These are phyloP conservation scores for Debaryomyces coudertii DNA, from an alignment of 1,139 yeast genomes.

Conservation along the genomic window DNA sequence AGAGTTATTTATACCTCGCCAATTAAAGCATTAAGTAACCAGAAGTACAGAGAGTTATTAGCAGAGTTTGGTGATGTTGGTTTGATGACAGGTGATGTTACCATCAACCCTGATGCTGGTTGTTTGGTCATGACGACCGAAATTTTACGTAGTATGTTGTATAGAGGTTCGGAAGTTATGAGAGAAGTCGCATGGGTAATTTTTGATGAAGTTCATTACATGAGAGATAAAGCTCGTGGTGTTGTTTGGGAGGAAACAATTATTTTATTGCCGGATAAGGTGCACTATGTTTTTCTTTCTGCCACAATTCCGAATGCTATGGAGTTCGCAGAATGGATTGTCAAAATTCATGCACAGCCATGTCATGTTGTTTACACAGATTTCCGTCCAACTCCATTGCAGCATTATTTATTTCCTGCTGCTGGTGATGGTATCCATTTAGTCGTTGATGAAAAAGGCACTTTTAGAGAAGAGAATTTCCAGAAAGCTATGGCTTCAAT, in stretches of 20 bases:
- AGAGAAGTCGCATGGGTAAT: constrained; percentile 97
- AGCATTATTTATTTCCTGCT: constrained; percentile 95
- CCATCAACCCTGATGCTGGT: constrained; percentile 94
- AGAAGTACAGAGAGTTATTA: constrained; percentile 88
- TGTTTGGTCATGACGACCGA: constrained; percentile 98
- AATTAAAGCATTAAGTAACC: constrained; percentile 94
- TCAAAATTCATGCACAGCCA: constrained; percentile 91
- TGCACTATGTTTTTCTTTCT: constrained; percentile 81
- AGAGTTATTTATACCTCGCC: constrained; percentile 97
- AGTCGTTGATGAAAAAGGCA: constrained; percentile 96
- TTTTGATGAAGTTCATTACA: constrained; percentile 95
- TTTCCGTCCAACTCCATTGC: constrained; percentile 97
- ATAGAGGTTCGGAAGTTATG: constrained; percentile 92
- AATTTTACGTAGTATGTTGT: constrained; percentile 87
- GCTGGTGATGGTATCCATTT: constrained; percentile 97
- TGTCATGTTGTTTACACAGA: constrained; percentile 99
- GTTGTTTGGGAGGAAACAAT: constrained; percentile 99
- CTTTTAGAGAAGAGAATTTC: constrained; percentile 94
- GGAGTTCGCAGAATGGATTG: constrained; percentile 99
- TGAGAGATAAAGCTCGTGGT: constrained; percentile 95
- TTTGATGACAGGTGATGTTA: constrained; percentile 96
- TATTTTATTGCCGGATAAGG: constrained; percentile 92
- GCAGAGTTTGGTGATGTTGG: constrained; percentile 97
- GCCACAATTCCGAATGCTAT: constrained; percentile 98
- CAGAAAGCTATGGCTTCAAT: constrained; percentile 98